A percentile compares a stretch with the other conserved stretches of the same genome.
phyloP scores from a whole-genome alignment of 1,139 yeast genomes.

The Saccharomyces pastorianus region DNA sequence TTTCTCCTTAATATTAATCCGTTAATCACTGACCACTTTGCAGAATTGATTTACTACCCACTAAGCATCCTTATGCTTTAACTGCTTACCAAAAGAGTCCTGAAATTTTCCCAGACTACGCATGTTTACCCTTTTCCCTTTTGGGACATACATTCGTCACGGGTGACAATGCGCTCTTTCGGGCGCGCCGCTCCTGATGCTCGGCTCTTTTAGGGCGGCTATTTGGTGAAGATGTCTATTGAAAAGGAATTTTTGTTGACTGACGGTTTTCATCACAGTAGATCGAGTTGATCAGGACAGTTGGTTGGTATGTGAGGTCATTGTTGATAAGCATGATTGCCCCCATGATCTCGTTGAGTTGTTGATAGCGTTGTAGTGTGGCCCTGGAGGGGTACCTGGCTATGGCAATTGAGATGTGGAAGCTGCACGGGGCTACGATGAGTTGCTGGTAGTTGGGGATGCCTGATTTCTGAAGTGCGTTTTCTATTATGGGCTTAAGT shows the following conservation, averaged over 20 bases:
- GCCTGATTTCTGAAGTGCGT: neutral
- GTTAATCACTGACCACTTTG: neutral
- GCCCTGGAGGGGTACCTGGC: neutral
- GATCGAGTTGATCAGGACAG: neutral
- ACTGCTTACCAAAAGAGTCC: neutral
- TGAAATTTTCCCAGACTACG: neutral
- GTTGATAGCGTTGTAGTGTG: neutral
- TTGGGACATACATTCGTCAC: neutral
- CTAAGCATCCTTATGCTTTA: neutral
- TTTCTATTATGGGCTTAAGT: neutral
- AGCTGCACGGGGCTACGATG: neutral
- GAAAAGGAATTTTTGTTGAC: neutral
- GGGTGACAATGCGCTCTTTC: neutral
- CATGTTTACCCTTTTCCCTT: conserved; percentile 5
- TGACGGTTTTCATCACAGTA: neutral
- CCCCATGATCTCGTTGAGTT: neutral
- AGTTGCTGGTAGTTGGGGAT: neutral
- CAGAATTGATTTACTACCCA: neutral
- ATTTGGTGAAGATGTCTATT: neutral
- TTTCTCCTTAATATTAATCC: neutral
- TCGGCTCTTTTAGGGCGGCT: neutral
- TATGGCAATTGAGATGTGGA: neutral
- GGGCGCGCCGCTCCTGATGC: neutral
- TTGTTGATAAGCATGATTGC: neutral
- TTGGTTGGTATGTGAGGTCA: neutral